Evolutionary conservation across 129 eudicot genomes (phyloP), one percentile per base, ranked within the genome.

Genomic region (Cynara cardunculus): DNA sequence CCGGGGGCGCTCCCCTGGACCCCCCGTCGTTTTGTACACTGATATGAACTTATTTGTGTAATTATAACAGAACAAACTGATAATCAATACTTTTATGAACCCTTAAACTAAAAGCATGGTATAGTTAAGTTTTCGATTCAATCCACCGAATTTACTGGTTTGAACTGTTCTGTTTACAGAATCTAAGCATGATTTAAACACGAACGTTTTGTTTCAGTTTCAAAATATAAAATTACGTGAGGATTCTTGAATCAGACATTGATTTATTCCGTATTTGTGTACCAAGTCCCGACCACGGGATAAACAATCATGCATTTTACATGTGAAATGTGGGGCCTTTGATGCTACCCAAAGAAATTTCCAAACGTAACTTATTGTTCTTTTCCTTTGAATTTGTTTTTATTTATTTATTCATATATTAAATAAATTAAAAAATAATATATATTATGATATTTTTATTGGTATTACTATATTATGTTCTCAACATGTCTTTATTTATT

Each of bases 291-390:
- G 69, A 59, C 49, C 79, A 75, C 30, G 79, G 64, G 79, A 35
- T 65, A 75, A 53, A 75, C 34, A 27, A 75, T 75, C 69, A 75
- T 41, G 27, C 30, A 53, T 30, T 56, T 18, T 59, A 49, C 79
- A 75, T 56, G 79, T 75, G 79, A 75, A 24, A 53, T 75, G 79
- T 75, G 79, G 79, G 70, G 19, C 70, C 70, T 13, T 25, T 27
- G 70, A 75, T 30, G 70, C 3, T 75, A 75, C 22, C 70, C 49
- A 28, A 28, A 8, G 12, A 75, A 56, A 6, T 26, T 75, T 75
- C 19, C 78, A 73, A 70, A 53, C 7, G 62, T 53, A 53, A 53
- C n/a, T 53, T 53, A 53, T 53, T 53, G 21, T 53, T 53, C 3
- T 53, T 53, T 53, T 53, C 22, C 7, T 53, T 14, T 53, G 9